These are phyloP conservation scores for Discostella stelligeroides DNA, from an alignment of 108 stramenopile species.

Conservation along the genomic window DNA sequence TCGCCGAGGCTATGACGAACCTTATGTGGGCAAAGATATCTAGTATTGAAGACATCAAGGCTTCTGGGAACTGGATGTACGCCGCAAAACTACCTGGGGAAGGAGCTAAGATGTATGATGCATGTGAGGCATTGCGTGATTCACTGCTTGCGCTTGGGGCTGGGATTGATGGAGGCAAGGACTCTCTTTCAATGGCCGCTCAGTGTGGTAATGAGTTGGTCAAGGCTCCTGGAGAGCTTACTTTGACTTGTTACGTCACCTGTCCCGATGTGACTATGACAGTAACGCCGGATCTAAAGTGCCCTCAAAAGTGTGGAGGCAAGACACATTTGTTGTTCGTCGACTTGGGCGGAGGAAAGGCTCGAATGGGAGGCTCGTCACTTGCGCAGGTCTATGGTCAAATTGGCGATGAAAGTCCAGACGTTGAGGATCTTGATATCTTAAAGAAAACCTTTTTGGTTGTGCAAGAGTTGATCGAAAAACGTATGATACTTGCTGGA, in stretches of 20 bases:
- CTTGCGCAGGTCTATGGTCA: constrained; percentile 95
- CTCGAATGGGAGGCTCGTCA: constrained; percentile 93
- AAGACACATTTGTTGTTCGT: constrained; percentile 82
- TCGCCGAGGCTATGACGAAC: constrained; percentile 99
- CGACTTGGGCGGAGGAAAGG: constrained; percentile 85
- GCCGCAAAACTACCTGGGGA: constrained; percentile 98
- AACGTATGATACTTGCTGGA: constrained; percentile 81
- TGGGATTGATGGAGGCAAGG: constrained; percentile 99
- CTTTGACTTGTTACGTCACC: constrained; percentile 94
- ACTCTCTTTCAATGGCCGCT: constrained; percentile 99
- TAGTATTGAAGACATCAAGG: constrained; percentile 93
- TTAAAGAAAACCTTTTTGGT: constrained; percentile 90
- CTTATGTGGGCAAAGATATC: constrained; percentile 97
- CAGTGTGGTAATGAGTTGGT: constrained; percentile 93
- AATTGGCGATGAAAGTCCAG: constrained; percentile 92
- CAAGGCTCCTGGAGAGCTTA: constrained; percentile 97
- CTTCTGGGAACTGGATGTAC: constrained; percentile 99
- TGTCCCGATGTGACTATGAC: constrained; percentile 94
- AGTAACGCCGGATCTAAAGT: constrained; percentile 97
- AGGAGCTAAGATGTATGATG: constrained; percentile 97
- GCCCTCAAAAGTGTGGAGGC: constrained; percentile 51
- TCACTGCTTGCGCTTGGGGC: constrained; percentile 87
- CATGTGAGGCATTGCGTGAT: constrained; percentile 94
- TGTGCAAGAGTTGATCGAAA: constrained; percentile 89
- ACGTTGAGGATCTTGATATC: constrained; percentile 83